A percentile compares a stretch with the other conserved stretches of the same genome.
Conservation (phyloP, 2,329 filamentous ascomycete species). For the Fusarium pilosicola region DNA sequence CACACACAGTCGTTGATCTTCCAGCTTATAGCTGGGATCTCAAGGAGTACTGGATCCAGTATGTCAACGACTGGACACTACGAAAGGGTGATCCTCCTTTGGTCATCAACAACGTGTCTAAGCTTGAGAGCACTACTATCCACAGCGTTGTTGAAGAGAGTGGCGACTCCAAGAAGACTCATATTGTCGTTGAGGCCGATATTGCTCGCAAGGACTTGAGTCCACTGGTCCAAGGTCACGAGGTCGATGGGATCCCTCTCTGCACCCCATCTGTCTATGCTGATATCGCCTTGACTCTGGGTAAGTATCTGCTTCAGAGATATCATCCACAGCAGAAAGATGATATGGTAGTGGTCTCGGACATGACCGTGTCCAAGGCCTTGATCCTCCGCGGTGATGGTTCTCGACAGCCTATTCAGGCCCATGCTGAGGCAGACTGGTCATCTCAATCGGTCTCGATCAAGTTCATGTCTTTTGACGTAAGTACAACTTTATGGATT, state of each 20-base stretch:
- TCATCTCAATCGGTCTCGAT: background rate
- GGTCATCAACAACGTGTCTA: constrained; percentile 9
- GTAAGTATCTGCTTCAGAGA: constrained; percentile 20
- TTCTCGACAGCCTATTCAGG: constrained; percentile 19
- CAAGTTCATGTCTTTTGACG: constrained; percentile 37
- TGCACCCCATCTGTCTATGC: constrained; percentile 35
- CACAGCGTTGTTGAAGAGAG: constrained; percentile 31
- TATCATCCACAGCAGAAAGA: constrained; percentile 22
- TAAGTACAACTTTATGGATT: background rate
- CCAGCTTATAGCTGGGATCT: constrained; percentile 78
- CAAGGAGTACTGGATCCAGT: constrained; percentile 76
- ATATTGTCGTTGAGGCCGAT: constrained; percentile 31
- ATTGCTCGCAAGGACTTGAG: constrained; percentile 35
- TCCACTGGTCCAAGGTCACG: constrained; percentile 28
- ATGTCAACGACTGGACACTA: constrained; percentile 75
- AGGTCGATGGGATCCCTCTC: constrained; percentile 34
- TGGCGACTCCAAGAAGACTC: constrained; percentile 20
- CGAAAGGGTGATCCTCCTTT: constrained; percentile 63
- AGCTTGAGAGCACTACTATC: constrained; percentile 31
- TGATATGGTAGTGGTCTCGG: constrained; percentile 30
- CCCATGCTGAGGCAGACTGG: constrained; percentile 35
- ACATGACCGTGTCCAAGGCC: constrained; percentile 36
- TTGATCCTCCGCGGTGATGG: constrained; percentile 21
- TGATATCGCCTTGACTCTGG: constrained; percentile 31
- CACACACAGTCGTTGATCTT: constrained; percentile 61